Conservation (phyloP, 495 filamentous ascomycete species). For the Coniosporium apollinis region DNA sequence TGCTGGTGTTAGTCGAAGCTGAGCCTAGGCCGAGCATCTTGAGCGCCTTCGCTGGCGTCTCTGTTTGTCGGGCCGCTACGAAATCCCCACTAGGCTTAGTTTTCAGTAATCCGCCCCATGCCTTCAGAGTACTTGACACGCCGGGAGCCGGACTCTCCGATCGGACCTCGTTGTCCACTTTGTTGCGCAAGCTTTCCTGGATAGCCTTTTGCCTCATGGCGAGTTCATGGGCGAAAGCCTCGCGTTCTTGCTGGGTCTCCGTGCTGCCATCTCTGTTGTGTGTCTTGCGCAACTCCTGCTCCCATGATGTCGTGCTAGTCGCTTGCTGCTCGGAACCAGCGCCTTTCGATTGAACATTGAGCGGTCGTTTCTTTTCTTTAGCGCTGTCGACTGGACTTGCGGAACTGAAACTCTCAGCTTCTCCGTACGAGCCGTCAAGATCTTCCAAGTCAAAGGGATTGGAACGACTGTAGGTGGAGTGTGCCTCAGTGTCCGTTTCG, state of each 20-base stretch:
- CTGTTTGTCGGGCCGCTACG: slow-evolving; percentile 29
- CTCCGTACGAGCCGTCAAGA: slow-evolving; percentile 27
- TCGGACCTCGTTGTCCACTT: slow-evolving; percentile 47
- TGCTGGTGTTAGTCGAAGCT: slow-evolving; percentile 22
- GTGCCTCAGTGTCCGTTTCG: slow-evolving; percentile 20
- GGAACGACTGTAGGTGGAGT: slow-evolving; percentile 23
- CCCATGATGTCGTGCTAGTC: slow-evolving; percentile 19
- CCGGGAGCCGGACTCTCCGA: slow-evolving; percentile 32
- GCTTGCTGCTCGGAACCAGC: slow-evolving; percentile 10
- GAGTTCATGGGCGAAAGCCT: slow-evolving; percentile 68
- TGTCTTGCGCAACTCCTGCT: slow-evolving; percentile 23
- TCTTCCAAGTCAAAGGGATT: slow-evolving; percentile 40
- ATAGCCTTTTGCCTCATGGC: slow-evolving; percentile 60
- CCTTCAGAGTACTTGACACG: slow-evolving; percentile 32
- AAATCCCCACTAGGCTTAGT: slow-evolving; percentile 48
- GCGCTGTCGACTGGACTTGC: slow-evolving; percentile 11
- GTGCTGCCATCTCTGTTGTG: slow-evolving; percentile 39
- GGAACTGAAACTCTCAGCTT: slow-evolving; percentile 18
- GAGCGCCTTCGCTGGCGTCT: slow-evolving; percentile 41
- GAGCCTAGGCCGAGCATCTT: slow-evolving; percentile 53
- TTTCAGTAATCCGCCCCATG: slow-evolving; percentile 52
- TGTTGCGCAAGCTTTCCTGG: slow-evolving; percentile 62
- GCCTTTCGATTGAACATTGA: slow-evolving; percentile 5
- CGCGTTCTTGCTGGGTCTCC: slow-evolving; percentile 46
- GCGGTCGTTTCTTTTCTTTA: slow-evolving; percentile 7